phyloP scores from a whole-genome alignment of 345 rosid species.

The Syzygium jambos region DNA sequence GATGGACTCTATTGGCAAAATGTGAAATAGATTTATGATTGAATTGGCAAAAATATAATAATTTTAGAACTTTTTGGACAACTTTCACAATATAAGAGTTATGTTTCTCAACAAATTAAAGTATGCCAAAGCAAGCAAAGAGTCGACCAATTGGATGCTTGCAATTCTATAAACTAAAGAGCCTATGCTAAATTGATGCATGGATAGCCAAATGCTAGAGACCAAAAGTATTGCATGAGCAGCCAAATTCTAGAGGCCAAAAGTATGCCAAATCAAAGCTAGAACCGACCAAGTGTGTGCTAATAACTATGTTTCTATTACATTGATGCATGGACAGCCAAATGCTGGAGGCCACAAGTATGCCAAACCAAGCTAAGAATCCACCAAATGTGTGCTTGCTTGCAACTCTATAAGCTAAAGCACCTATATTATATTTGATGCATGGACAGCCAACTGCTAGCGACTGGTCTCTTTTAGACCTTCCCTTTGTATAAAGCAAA shows the following conservation, averaged over 20 bases:
- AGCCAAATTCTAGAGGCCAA: background rate
- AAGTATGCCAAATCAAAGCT: background rate
- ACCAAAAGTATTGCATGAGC: background rate
- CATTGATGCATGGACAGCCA: background rate
- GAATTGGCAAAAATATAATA: too few species aligned
- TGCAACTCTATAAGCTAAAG: background rate
- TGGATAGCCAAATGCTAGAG: background rate
- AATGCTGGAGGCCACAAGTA: background rate
- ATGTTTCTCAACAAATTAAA: background rate
- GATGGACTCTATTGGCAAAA: too few species aligned
- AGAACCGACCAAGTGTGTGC: background rate
- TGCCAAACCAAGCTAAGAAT: background rate
- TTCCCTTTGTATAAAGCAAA: background rate
- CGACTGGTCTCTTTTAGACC: background rate
- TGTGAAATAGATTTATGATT: too few species aligned
- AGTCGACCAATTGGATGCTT: background rate
- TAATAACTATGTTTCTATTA: background rate
- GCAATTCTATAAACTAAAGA: background rate
- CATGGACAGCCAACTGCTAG: background rate
- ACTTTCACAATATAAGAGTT: too few species aligned
- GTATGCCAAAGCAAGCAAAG: background rate
- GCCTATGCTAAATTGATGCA: background rate
- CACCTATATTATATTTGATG: background rate
- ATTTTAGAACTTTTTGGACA: too few species aligned
- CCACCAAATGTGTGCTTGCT: background rate